Conservation (phyloP, 495 filamentous ascomycete genomes). For the Friedmanniomyces simplex region DNA sequence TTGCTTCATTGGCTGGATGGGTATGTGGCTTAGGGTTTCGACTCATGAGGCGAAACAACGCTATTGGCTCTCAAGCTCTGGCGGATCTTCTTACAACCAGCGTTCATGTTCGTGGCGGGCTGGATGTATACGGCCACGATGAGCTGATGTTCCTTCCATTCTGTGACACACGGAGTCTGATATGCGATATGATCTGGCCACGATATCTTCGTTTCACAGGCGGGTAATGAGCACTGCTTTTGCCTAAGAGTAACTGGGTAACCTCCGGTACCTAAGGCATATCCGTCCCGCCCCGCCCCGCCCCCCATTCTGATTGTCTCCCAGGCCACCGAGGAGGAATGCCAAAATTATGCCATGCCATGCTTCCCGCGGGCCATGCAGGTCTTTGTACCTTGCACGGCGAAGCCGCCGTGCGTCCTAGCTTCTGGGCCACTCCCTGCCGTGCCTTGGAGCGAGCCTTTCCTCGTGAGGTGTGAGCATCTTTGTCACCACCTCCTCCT, state of each 20-base stretch:
- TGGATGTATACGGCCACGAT: no score
- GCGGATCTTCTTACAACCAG: background rate
- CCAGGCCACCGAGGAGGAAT: conserved; percentile 8
- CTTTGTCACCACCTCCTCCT: background rate
- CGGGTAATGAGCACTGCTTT: background rate
- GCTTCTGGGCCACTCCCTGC: conserved; percentile 7
- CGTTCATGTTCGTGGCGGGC: no score
- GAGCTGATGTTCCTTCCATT: no score
- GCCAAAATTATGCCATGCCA: conserved; percentile 2
- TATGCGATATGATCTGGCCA: no score
- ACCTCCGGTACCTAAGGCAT: background rate
- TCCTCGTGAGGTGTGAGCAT: background rate
- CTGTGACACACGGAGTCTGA: no score
- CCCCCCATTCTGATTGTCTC: background rate
- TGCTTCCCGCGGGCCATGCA: conserved; percentile 3
- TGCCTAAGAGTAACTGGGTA: no score
- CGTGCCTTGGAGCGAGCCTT: conserved; percentile 5
- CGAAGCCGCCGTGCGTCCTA: conserved; percentile 4
- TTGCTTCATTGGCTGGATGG: background rate
- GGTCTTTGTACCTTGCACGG: conserved; percentile 14
- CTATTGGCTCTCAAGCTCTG: conserved; percentile 3
- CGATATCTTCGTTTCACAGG: background rate
- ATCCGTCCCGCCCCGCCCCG: background rate
- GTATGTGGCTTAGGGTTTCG: background rate
- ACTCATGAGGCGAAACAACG: background rate